Evolutionary conservation across 2,329 filamentous ascomycete genomes (phyloP).

Genomic region (Cladophialophora bantiana): DNA sequence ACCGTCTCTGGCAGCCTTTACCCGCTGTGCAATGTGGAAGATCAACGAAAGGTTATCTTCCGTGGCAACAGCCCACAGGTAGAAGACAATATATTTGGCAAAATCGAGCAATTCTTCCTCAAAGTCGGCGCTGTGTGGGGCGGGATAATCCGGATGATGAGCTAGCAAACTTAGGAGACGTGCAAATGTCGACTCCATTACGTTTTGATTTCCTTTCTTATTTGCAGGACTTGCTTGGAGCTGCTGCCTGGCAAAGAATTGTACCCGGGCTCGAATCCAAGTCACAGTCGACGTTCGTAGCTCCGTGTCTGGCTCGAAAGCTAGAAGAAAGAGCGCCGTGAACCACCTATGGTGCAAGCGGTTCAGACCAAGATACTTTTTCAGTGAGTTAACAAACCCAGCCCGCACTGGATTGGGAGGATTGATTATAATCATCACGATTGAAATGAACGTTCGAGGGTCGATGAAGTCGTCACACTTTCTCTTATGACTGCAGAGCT

Average conservation of each 20-base stretch:
- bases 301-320: conserved; percentile 81
- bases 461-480: conserved; percentile 76
- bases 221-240: conserved; percentile 47
- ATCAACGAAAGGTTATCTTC: conserved; percentile 88
- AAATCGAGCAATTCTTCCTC: conserved; percentile 78
- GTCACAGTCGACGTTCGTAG: conserved; percentile 79
- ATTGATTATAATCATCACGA: conserved; percentile 84
- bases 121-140: conserved; percentile 58
- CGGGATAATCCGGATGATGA: conserved; percentile 86
- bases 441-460: conserved; percentile 76
- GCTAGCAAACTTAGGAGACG: conserved; percentile 86
- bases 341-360: conserved; percentile 80
- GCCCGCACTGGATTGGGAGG: conserved; percentile 74
- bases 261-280: conserved; percentile 84
- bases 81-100: conserved; percentile 88
- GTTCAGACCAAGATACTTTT: conserved; percentile 83
- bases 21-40: conserved; percentile 87
- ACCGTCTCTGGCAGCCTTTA: conserved; percentile 87
- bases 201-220: conserved; percentile 59
- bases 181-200: conserved; percentile 81
- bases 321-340: conserved; percentile 85
- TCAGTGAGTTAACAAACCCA: conserved; percentile 81
- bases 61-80: conserved; percentile 79
- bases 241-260: conserved; percentile 64
- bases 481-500: conserved; percentile 77